Evolutionary conservation across 352 stramenopile species (phyloP).

Genomic region (Phytophthora pluvialis): DNA sequence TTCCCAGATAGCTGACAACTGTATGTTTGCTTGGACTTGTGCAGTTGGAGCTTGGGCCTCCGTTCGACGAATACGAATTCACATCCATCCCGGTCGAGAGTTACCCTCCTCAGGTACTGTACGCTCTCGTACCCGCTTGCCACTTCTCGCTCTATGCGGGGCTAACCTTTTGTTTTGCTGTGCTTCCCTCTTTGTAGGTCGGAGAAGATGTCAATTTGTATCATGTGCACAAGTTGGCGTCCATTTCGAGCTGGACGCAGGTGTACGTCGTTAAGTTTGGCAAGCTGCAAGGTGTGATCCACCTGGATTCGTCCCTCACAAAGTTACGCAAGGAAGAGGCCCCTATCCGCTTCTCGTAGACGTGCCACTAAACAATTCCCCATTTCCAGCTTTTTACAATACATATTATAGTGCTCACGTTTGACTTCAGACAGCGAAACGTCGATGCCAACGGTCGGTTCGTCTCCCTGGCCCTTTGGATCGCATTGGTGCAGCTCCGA

Average conservation of each 20-base stretch:
- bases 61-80: slow-evolving; percentile 69
- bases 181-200: slow-evolving; percentile 36
- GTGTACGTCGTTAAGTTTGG: slow-evolving; percentile 81
- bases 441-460: slow-evolving; percentile 9
- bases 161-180: neutral
- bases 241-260: slow-evolving; percentile 87
- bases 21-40: neutral
- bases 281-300: slow-evolving; percentile 70
- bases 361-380: too few relatives aligned
- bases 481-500: neutral
- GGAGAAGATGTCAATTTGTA: slow-evolving; percentile 74
- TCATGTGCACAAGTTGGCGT: slow-evolving; percentile 74
- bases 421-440: slow-evolving; percentile 8
- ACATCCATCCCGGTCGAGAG: slow-evolving; percentile 76
- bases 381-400: too few relatives aligned
- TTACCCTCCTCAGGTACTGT: slow-evolving; percentile 69
- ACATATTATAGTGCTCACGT: neutral
- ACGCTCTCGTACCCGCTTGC: neutral
- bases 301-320: slow-evolving; percentile 68
- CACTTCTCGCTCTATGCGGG: neutral
- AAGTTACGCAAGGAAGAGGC: slow-evolving; percentile 57
- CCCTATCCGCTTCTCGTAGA: slow-evolving; percentile 40
- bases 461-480: neutral
- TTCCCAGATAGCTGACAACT: neutral
- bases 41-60: slow-evolving; percentile 72